Evolutionary conservation across 2,329 filamentous ascomycete species (phyloP), one percentile per base, ranked within the genome.

Genomic region (Beauveria medogensis): DNA sequence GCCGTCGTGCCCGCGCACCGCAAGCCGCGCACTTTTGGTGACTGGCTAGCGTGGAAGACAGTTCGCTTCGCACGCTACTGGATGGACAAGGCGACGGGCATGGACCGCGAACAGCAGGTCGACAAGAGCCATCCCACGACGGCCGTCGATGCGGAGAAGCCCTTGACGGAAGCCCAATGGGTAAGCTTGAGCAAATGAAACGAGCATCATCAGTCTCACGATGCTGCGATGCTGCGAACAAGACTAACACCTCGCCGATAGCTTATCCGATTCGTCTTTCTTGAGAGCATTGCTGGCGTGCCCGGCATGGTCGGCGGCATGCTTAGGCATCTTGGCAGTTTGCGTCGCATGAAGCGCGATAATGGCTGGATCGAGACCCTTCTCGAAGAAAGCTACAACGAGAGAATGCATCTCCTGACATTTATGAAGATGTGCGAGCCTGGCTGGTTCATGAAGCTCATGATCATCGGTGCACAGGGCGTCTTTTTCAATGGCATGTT

Each of bases 401-500:
- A 96, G 74, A 82, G 92, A 28, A 97, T 97, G 92, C 91, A 96
- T 69, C 84, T 96, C 1, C 78, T 96, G 34, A 94, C 90, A 0
- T 97, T 97, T 74, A 86, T 99, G 73, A 96, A 95, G 75, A 89
- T 96, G 82, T 89, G 88, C 61, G 74, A 77, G 65, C 73, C 73
- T 41, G 91, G 90, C 16, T 86, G 83, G 79, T 94, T 96, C 78
- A 96, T 97, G 92, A 88, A 91, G 64, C 74, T 91, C 61, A 90
- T 96, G 85, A 91, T 97, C 60, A 83, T 97, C 44, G 91, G 87
- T 12, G 92, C 93, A 0, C 93, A 97, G 73, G 94, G 93, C 44
- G 90, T 97, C 67, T 97, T 96, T 80, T 97, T 96, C 83, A 99
- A 99, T 76, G 83, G 86, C 65, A 84, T 97, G 72, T 97, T 99